Percentiles rank a stretch among this genome's conserved stretches.
Conservation (phyloP, 345 rosid species). For the Acer campestre region DNA sequence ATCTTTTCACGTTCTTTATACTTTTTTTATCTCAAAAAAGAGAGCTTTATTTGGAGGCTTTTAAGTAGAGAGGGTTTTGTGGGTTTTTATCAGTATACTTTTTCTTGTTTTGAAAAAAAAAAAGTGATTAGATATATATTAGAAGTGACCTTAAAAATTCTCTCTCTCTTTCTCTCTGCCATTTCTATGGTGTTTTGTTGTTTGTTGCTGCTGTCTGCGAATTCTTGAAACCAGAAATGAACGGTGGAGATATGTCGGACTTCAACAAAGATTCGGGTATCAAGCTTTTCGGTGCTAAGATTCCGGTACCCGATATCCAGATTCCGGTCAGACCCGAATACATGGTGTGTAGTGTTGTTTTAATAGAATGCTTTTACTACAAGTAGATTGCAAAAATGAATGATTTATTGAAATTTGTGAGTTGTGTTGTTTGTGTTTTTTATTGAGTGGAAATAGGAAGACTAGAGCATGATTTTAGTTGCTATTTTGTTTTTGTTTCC, state of each 20-base stretch:
- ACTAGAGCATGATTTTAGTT: not conserved
- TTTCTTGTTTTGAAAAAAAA: conserved; percentile 18
- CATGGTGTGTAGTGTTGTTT: conserved; percentile 8
- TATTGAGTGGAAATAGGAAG: not conserved
- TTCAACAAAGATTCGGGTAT: conserved; percentile 54
- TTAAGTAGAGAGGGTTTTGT: conserved; percentile 21
- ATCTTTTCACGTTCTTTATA: conserved; percentile 55
- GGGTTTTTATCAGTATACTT: conserved; percentile 23
- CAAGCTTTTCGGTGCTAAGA: conserved; percentile 75
- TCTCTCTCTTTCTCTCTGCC: conserved; percentile 7
- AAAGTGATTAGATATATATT: not conserved
- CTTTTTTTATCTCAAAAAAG: conserved; percentile 32
- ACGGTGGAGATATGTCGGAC: conserved; percentile 29
- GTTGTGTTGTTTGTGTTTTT: not conserved
- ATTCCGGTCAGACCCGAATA: conserved; percentile 37
- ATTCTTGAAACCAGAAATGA: conserved; percentile 23
- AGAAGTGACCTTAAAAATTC: not conserved
- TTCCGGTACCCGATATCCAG: conserved; percentile 52
- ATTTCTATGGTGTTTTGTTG: conserved; percentile 35
- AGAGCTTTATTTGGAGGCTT: conserved; percentile 21
- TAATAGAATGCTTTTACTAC: too few species aligned
- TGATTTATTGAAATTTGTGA: not conserved
- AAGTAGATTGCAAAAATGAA: not conserved
- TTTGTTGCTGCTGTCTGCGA: conserved; percentile 16
- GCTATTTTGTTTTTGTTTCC: not conserved